These are phyloP conservation scores for Backusella mclennaniae DNA, from an alignment of 192 early-diverging fungal species.

Conservation along the genomic window DNA sequence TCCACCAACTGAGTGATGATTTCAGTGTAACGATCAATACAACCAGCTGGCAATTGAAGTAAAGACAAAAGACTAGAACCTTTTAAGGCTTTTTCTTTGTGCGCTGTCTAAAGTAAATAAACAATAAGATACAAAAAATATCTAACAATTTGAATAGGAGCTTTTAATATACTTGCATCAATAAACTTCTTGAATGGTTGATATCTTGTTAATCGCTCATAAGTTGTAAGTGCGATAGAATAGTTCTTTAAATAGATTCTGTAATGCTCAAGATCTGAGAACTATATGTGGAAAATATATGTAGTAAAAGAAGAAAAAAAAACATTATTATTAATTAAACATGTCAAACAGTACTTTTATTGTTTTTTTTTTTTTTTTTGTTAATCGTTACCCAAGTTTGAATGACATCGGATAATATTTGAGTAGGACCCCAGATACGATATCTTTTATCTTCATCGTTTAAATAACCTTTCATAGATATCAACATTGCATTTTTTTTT, in stretches of 20 bases:
- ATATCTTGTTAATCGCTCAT: slow-evolving; percentile 22
- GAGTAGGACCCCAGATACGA: slow-evolving; percentile 35
- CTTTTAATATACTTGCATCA: slow-evolving; percentile 30
- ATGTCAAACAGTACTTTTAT: not conserved
- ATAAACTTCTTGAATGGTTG: slow-evolving; percentile 34
- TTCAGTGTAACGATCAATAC: slow-evolving; percentile 27
- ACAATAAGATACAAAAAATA: not conserved
- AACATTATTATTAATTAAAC: not conserved
- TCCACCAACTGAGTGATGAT: slow-evolving; percentile 18
- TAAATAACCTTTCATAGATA: not conserved
- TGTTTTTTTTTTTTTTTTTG: not conserved
- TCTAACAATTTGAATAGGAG: not conserved
- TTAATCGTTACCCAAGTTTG: slow-evolving; percentile 11
- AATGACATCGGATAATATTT: slow-evolving; percentile 36
- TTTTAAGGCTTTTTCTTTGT: slow-evolving; percentile 24
- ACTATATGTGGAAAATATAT: slow-evolving; percentile 8
- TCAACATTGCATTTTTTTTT: not conserved
- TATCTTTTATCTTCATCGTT: slow-evolving; percentile 15
- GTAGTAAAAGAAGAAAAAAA: not conserved
- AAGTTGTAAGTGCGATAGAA: slow-evolving; percentile 20
- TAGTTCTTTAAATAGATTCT: slow-evolving; percentile 26
- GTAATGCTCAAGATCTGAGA: slow-evolving; percentile 16
- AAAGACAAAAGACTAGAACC: slow-evolving; percentile 23
- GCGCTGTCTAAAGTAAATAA: slow-evolving; percentile 23
- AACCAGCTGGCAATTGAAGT: slow-evolving; percentile 28